phyloP scores from a whole-genome alignment of 106 monocot genomes.

The Alisma plantagoaquatica region DNA sequence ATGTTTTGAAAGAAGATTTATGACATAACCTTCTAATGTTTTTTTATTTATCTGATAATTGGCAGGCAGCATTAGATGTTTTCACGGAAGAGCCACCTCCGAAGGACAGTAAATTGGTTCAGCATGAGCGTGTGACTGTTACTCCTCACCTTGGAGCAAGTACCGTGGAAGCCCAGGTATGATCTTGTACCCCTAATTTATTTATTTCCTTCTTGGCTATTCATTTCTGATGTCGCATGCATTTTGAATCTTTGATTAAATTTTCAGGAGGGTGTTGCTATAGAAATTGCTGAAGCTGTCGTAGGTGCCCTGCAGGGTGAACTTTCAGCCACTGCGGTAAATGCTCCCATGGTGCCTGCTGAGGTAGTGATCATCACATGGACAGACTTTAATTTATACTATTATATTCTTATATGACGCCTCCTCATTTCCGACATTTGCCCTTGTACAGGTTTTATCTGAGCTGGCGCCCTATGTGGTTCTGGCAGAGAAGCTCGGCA shows the following conservation, averaged over 20 bases:
- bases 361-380: conserved; percentile 16
- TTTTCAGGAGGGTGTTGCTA: conserved; percentile 20
- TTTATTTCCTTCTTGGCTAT: too few relatives aligned
- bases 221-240: too few relatives aligned
- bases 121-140: conserved; percentile 10
- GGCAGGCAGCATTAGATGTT: conserved; percentile 19
- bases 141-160: conserved; percentile 22
- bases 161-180: conserved; percentile 20
- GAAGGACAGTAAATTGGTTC: conserved; percentile 10
- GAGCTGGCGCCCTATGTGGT: conserved; percentile 17
- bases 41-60: not conserved
- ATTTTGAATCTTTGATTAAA: too few relatives aligned
- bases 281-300: conserved; percentile 21
- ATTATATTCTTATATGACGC: too few relatives aligned
- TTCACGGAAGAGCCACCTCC: conserved; percentile 15
- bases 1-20: not conserved
- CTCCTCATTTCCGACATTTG: too few relatives aligned
- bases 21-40: not conserved
- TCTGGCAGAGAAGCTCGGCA: conserved; percentile 16
- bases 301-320: conserved; percentile 15
- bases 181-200: too few relatives aligned
- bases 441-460: conserved; percentile 11
- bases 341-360: conserved; percentile 19
- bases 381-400: too few relatives aligned
- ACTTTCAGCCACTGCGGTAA: conserved; percentile 20